Base-by-base conservation (phyloP, 202 grass and related monocot genomes). In the Elaeis oleifera region DNA sequence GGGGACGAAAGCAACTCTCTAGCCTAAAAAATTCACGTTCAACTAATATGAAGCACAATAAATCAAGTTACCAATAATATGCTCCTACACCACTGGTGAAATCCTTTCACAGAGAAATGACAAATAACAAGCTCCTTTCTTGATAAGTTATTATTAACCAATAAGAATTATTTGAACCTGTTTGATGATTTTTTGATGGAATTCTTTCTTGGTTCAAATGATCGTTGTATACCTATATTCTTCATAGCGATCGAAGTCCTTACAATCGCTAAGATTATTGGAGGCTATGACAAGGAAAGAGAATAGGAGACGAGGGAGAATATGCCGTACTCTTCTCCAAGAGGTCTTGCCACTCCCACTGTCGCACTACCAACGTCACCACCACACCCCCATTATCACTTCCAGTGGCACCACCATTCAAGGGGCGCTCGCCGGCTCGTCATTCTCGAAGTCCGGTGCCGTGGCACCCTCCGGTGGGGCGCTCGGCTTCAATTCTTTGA, bases 261-360 rank as follows among this genome's bases (percentile, higher is more conserved):
- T 91, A 87, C 92, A 91, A 71, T 85, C 81, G 26, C 92, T 87
- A 59, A 91, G 87, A 61, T 86, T 84, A 77, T 96, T 96, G 64
- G 76, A 72, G 56, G 59, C 92, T 84, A 91, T 83, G 71, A 96
- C 51, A 60, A 89, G 48, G 71, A 83, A 78, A 4, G 3, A 27
- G 26, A 27, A 27, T 27, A 4, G 23, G 92, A 72, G 18, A 91
- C 63, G 9, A 96, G 81, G 28, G 92, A 81, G 60, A 96, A 63
- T 18, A 74, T 36, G 64, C 73, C 20, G 25, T 54, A 3, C 65
- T 56, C 23, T 65, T 77, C 20, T 91, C 92, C 54, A 89, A 67
- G 19, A 79, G 44, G 80, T 96, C 87, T 81, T 91, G 53, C 63
- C 23, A 24, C 23, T 76, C 73, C 87, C 87, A 96, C 21, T 71